phyloP scores from a whole-genome alignment of 176 grass and related monocot species.

The Aegilops speltoides region DNA sequence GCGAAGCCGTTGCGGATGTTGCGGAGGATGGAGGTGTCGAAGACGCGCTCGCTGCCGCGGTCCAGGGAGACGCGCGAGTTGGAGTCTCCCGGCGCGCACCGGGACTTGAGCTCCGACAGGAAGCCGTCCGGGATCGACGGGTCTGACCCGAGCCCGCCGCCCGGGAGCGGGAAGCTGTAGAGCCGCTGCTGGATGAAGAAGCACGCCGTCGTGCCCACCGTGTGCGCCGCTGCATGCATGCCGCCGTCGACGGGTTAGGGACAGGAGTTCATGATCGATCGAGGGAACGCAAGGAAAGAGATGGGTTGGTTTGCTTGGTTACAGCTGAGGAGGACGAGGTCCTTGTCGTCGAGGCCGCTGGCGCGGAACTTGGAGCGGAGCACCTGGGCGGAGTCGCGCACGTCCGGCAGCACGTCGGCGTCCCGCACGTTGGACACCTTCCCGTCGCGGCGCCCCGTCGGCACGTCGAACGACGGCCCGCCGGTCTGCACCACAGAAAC shows the following conservation, averaged over 20 bases:
- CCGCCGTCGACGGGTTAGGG: no score
- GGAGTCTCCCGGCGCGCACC: constrained; percentile 65
- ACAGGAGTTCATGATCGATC: background rate
- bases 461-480: constrained; percentile 71
- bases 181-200: constrained; percentile 80
- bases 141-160: constrained; percentile 39
- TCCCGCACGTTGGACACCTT: constrained; percentile 49
- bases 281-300: background rate
- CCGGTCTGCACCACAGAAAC: constrained; percentile 37
- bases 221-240: constrained; percentile 65
- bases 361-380: constrained; percentile 70
- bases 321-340: constrained; percentile 80
- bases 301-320: background rate
- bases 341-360: constrained; percentile 63
- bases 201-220: constrained; percentile 88
- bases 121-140: constrained; percentile 56
- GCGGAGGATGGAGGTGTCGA: constrained; percentile 74
- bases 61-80: constrained; percentile 71
- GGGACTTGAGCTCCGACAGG: constrained; percentile 56
- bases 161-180: constrained; percentile 61
- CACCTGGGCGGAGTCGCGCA: constrained; percentile 41
- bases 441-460: constrained; percentile 68
- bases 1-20: constrained; percentile 82
- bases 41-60: constrained; percentile 56
- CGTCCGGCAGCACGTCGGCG: constrained; percentile 61